Conservation (phyloP, 805 yeast species). For the Barnettozyma sp. region DNA sequence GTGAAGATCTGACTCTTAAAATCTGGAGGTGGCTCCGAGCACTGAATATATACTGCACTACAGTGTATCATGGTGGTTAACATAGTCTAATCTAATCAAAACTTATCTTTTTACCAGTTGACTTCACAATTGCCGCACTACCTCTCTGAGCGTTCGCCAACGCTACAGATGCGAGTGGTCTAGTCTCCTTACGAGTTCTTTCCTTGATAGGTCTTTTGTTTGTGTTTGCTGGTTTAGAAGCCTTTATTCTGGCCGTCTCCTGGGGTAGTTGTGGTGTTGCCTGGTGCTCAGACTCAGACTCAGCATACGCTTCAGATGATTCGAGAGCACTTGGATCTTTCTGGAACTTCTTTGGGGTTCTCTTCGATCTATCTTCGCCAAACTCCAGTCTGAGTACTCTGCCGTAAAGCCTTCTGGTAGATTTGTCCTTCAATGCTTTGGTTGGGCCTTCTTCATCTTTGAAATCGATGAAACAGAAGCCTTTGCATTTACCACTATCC, state of each 20-base stretch:
- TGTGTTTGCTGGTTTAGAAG: no score
- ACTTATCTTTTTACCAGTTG: slow-evolving; percentile 78
- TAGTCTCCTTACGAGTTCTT: slow-evolving; percentile 15
- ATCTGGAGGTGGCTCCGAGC: no score
- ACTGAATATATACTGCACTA: no score
- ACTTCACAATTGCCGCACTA: slow-evolving; percentile 79
- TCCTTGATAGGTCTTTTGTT: slow-evolving; percentile 23
- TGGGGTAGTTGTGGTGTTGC: no score
- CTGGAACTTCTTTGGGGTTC: slow-evolving; percentile 31
- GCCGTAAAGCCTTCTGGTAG: slow-evolving; percentile 58
- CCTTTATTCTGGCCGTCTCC: no score
- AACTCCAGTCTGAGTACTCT: slow-evolving; percentile 79
- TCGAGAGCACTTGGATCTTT: slow-evolving; percentile 15
- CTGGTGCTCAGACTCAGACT: slow-evolving; percentile 10
- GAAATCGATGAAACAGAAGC: slow-evolving; percentile 90
- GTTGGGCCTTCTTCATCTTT: slow-evolving; percentile 76
- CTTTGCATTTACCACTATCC: slow-evolving; percentile 94
- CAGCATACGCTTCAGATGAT: slow-evolving; percentile 11
- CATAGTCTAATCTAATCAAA: slow-evolving; percentile 14
- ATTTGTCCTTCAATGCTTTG: slow-evolving; percentile 66
- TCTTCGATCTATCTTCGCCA: slow-evolving; percentile 91
- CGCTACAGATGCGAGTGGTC: slow-evolving; percentile 68
- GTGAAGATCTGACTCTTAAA: no score
- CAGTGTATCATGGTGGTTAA: no score
- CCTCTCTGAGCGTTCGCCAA: slow-evolving; percentile 85